Evolutionary conservation across 345 rosid species (phyloP).

Genomic region (Kandelia obovata): DNA sequence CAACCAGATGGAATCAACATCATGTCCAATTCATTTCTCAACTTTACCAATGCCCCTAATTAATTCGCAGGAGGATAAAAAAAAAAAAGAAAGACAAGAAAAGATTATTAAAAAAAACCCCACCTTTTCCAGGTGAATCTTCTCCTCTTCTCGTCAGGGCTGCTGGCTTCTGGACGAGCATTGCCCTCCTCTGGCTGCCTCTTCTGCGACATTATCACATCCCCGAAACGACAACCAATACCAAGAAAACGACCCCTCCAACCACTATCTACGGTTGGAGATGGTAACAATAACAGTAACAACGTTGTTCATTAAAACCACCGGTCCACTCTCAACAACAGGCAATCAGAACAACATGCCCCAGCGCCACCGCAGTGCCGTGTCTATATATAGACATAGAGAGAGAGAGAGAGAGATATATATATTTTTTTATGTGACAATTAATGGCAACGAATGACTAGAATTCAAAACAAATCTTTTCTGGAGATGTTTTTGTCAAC

Average conservation of each 20-base stretch:
- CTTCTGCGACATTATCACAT: constrained; percentile 70
- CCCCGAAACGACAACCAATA: neutral
- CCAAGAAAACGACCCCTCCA: constrained; percentile 8
- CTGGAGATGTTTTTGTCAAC: neutral
- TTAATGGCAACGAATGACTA: constrained; percentile 21
- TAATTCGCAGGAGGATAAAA: neutral
- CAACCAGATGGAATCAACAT: neutral
- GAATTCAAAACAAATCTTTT: constrained; percentile 23
- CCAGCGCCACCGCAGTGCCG: neutral
- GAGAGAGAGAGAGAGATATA: neutral
- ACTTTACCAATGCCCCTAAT: too few relatives aligned
- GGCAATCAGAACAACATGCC: constrained; percentile 32
- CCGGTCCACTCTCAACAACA: neutral
- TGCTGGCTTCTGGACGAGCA: constrained; percentile 43
- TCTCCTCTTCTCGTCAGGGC: constrained; percentile 69
- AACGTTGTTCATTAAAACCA: constrained; percentile 11
- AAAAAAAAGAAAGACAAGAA: constrained; percentile 2
- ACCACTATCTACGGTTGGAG: constrained; percentile 4
- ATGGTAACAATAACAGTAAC: neutral
- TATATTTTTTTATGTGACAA: neutral
- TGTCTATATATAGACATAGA: neutral
- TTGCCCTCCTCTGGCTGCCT: constrained; percentile 74
- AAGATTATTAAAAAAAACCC: neutral
- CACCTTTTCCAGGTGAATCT: constrained; percentile 58
- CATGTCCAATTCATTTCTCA: neutral